Conservation (phyloP, 2,329 filamentous ascomycete genomes). For the Ophiostoma perfectum region DNA sequence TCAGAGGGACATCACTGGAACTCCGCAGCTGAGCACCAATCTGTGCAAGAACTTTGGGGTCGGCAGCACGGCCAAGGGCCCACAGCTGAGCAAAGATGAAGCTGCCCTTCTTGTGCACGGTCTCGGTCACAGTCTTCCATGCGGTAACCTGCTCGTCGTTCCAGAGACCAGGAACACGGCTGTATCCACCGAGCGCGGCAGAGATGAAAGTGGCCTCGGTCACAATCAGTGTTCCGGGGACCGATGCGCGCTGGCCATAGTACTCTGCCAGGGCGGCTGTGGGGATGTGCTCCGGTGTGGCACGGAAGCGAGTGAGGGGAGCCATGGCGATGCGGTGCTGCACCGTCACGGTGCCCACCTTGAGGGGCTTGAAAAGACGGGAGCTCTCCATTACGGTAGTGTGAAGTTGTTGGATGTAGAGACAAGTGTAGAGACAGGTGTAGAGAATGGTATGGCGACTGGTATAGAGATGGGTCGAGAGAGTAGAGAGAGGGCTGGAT, state of each 20-base stretch:
- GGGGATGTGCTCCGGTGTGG: slow-evolving; percentile 31
- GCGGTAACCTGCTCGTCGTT: slow-evolving; percentile 48
- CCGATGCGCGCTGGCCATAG: slow-evolving; percentile 40
- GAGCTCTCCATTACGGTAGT: slow-evolving; percentile 8
- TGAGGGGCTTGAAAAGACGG: slow-evolving; percentile 12
- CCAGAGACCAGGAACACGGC: slow-evolving; percentile 55
- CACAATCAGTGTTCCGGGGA: slow-evolving; percentile 40
- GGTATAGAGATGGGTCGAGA: neutral
- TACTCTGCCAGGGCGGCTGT: slow-evolving; percentile 37
- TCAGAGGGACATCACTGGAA: slow-evolving; percentile 17
- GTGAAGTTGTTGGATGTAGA: neutral
- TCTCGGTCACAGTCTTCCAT: slow-evolving; percentile 56
- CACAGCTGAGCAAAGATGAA: slow-evolving; percentile 21
- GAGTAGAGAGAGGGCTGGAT: neutral
- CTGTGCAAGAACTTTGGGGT: slow-evolving; percentile 7
- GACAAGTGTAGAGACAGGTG: neutral
- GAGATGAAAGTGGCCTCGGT: slow-evolving; percentile 43
- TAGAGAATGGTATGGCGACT: neutral
- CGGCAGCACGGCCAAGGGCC: slow-evolving; percentile 15
- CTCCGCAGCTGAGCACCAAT: neutral
- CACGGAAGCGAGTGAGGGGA: slow-evolving; percentile 50
- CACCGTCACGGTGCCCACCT: slow-evolving; percentile 11
- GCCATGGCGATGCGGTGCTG: slow-evolving; percentile 34
- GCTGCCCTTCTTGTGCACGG: slow-evolving; percentile 44
- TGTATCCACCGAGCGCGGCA: slow-evolving; percentile 34